These are phyloP conservation scores for Perkinsus marinus DNA, from an alignment of 169 alveolate genomes.

Conservation along the genomic window DNA sequence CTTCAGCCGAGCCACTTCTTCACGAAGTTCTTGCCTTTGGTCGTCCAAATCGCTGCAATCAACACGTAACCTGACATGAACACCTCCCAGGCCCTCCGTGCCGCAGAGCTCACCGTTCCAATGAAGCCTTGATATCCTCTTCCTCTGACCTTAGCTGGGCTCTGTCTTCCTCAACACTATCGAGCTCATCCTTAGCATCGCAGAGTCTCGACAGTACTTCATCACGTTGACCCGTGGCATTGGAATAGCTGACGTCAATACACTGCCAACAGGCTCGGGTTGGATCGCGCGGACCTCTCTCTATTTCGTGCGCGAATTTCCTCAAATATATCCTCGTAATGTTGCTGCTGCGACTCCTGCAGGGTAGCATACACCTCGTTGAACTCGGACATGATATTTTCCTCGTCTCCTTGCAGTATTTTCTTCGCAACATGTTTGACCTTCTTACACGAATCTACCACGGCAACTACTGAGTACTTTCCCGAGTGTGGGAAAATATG, in stretches of 20 bases:
- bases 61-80: background rate
- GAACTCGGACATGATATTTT: background rate
- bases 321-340: background rate
- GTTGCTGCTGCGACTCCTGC: background rate
- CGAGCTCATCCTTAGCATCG: background rate
- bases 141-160: background rate
- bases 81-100: background rate
- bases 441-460: background rate
- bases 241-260: background rate
- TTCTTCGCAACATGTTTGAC: background rate
- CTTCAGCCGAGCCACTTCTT: background rate
- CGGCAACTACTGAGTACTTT: too few species aligned
- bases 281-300: background rate
- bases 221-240: background rate
- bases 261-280: too few species aligned
- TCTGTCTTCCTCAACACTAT: background rate
- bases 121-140: background rate
- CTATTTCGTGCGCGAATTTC: background rate
- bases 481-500: too few species aligned
- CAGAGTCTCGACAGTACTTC: background rate
- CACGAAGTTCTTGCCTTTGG: background rate
- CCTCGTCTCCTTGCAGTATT: background rate
- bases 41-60: background rate
- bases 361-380: background rate
- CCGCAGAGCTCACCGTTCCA: background rate